A percentile compares a stretch with the other conserved stretches of the same genome.
Conservation (phyloP, 768 basidiomycete species). For the Tricholoma flavovirens region DNA sequence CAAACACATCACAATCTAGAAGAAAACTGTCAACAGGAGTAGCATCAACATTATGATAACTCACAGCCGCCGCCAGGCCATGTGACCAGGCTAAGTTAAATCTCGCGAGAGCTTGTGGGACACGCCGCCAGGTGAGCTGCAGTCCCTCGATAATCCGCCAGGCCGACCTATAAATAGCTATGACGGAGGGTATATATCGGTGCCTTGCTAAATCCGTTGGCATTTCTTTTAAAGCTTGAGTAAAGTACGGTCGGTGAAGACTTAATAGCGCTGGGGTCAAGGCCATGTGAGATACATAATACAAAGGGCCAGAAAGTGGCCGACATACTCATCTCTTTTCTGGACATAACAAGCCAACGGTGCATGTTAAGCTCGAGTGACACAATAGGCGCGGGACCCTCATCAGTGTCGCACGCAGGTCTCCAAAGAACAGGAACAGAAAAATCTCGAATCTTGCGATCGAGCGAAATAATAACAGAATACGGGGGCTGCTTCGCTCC, state of each 20-base stretch:
- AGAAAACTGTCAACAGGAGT: neutral
- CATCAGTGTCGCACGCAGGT: conserved; percentile 23
- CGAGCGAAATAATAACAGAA: conserved; percentile 47
- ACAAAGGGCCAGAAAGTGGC: neutral
- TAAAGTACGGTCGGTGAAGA: conserved; percentile 64
- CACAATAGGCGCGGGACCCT: conserved; percentile 6
- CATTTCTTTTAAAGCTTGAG: conserved; percentile 56
- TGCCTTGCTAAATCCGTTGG: conserved; percentile 54
- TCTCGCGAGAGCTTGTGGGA: conserved; percentile 39
- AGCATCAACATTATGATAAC: conserved; percentile 17
- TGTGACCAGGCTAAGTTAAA: conserved; percentile 60
- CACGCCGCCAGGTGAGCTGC: conserved; percentile 32
- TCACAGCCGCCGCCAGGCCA: conserved; percentile 56
- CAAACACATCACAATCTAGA: conserved; percentile 55
- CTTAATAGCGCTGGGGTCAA: conserved; percentile 45
- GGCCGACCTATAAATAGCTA: conserved; percentile 67
- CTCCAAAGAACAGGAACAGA: conserved; percentile 43
- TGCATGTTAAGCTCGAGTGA: conserved; percentile 30
- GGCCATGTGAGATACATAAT: neutral
- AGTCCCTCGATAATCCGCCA: conserved; percentile 57
- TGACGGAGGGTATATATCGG: conserved; percentile 61
- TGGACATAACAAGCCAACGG: conserved; percentile 36
- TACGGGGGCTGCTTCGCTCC: conserved; percentile 50
- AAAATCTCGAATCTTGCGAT: conserved; percentile 58
- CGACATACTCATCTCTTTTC: conserved; percentile 45